A percentile compares a stretch with the other conserved stretches of the same genome.
phyloP scores from a whole-genome alignment of 495 filamentous ascomycete genomes.

The Neurospora sp. region DNA sequence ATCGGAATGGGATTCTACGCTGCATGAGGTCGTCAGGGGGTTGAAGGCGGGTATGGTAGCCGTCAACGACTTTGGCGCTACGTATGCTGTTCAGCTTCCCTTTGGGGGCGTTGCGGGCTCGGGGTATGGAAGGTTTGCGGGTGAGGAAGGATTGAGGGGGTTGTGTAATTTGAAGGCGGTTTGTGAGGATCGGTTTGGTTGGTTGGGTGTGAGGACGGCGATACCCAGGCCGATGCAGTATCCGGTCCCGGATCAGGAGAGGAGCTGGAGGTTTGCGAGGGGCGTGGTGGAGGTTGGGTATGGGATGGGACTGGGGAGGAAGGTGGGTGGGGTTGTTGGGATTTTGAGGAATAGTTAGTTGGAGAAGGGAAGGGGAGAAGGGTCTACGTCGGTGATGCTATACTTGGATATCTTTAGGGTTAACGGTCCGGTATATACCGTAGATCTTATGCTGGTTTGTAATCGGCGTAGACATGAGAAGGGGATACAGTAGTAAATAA shows the following conservation, averaged over 20 bases:
- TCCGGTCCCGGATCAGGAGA: constrained; percentile 50
- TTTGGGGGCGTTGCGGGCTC: constrained; percentile 83
- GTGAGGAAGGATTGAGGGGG: constrained; percentile 74
- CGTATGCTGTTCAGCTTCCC: constrained; percentile 84
- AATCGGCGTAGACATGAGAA: not conserved
- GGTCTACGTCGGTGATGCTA: not conserved
- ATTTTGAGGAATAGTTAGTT: constrained; percentile 31
- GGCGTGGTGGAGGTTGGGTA: constrained; percentile 48
- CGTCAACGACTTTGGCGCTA: constrained; percentile 89
- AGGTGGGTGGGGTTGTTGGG: constrained; percentile 29
- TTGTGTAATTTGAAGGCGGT: constrained; percentile 82
- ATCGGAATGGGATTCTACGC: constrained; percentile 30
- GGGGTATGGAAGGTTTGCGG: constrained; percentile 89
- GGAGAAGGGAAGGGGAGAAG: not conserved
- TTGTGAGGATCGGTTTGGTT: constrained; percentile 61
- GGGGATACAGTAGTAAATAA: not conserved
- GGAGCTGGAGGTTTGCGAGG: constrained; percentile 46
- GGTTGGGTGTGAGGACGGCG: constrained; percentile 52
- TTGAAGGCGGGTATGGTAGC: constrained; percentile 82
- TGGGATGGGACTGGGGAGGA: constrained; percentile 27
- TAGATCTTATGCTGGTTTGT: not conserved
- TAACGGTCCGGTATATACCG: not conserved
- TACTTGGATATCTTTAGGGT: not conserved
- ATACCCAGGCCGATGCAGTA: constrained; percentile 77
- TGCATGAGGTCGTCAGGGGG: constrained; percentile 44